Percentiles rank a stretch among this genome's conserved stretches.
Conservation (phyloP, 2,329 filamentous ascomycete species). For the Fusarium floridanum region DNA sequence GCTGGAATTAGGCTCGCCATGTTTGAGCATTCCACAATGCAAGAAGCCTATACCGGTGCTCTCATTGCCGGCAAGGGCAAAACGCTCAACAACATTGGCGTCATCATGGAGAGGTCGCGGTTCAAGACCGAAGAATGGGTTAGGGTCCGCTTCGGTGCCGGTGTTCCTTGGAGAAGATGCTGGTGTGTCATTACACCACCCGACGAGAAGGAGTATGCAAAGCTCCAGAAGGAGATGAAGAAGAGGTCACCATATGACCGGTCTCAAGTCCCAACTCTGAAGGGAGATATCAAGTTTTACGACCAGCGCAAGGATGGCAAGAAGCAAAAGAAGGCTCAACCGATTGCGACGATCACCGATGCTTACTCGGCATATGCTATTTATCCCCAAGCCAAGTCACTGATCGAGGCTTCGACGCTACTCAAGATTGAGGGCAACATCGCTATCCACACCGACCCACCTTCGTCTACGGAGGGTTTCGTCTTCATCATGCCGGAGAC, state of each 20-base stretch:
- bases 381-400: conserved; percentile 92
- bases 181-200: conserved; percentile 96
- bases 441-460: conserved; percentile 84
- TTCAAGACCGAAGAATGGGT: conserved; percentile 92
- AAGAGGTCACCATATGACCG: conserved; percentile 87
- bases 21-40: conserved; percentile 91
- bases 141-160: conserved; percentile 92
- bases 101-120: conserved; percentile 85
- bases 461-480: conserved; percentile 88
- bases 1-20: conserved; percentile 93
- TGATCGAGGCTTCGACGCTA: conserved; percentile 94
- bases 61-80: conserved; percentile 96
- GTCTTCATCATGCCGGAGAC: conserved; percentile 98
- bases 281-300: conserved; percentile 95
- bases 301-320: conserved; percentile 80
- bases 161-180: conserved; percentile 94
- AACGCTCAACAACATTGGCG: conserved; percentile 86
- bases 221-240: conserved; percentile 85
- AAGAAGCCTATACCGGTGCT: conserved; percentile 96
- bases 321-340: conserved; percentile 90
- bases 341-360: conserved; percentile 91
- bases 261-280: conserved; percentile 73
- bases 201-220: conserved; percentile 91
- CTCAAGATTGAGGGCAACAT: conserved; percentile 95
- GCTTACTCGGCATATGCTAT: conserved; percentile 95